Base-by-base conservation (phyloP, 2,329 filamentous ascomycete species). In the Colletotrichum horii region DNA sequence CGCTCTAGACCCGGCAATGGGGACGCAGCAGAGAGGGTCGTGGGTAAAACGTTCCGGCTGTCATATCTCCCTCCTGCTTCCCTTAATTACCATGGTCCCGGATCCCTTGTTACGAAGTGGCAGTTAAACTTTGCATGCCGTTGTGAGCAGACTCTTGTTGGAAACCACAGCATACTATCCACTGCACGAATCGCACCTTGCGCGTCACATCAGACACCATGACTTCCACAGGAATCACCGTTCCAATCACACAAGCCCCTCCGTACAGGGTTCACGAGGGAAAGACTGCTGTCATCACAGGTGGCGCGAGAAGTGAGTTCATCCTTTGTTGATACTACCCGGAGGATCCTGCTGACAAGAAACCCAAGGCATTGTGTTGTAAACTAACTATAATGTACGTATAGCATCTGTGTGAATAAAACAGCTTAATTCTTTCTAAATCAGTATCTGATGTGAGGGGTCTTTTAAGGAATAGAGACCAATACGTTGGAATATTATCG, bases 261-360 rank as follows among this genome's bases (percentile, higher is more conserved):
- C 74, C 74, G 8, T 76, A 74, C 60, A 77, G 75, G 67, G 78
- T 80, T 16, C 80, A 81, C 34, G 86, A 89, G 77, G 88, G 88
- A 75, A 88, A 89, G 77, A 80, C 89, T 8, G 89, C 86, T 52
- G 85, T 91, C 69, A 85, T 91, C 15, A 90, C 89, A 0, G 89
- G 89, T 28, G 88, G 87, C 34, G 88, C 88, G 22, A 83, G 89
- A 79, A 88, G 88, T 88, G 82, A 24, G 78, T 16, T 61, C 24
- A 56, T 34, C 52, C 12, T 9, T 11, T 32, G 68, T 12, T 30
- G 16, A 8, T 8, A 14, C 24, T 24, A 64, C 16, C 60, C 32
- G 32, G 43, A 71, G 80, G 38, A 70, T 32, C 58, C 14, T 60
- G 30, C 58, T 61, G 32, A 61, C 58, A n/a, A 6, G 2, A 48